Evolutionary conservation across 2,329 filamentous ascomycete species (phyloP), one percentile per base, ranked within the genome.

Genomic region (Epichloe hybrida): DNA sequence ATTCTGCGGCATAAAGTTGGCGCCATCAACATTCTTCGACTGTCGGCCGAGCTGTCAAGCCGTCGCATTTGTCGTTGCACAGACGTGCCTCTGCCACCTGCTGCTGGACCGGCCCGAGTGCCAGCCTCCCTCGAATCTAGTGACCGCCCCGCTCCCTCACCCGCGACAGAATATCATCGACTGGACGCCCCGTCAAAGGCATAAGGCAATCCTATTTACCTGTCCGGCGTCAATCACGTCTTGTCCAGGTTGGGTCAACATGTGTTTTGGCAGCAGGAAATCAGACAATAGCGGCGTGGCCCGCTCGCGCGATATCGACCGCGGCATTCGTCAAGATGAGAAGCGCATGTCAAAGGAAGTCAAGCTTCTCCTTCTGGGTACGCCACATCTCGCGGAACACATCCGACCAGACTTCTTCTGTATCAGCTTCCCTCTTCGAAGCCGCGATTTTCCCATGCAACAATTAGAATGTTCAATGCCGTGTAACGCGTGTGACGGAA

Each of bases 341-440:
- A 95, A 93, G 77, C 78, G 77, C 58, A 76, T 93, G 75, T 73
- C 84, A 51, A 85, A 84, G 64, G 90, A 95, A 64, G 88, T 97
- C 62, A 98, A 97, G 76, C 82, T 98, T 56, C 73, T 98, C 59
- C 75, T 98, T 58, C 77, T 98, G 56, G 91, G 91, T 96, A 61
- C 51, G 63, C 59, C 15, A n/a, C 31, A 47, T 23, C 15, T 27
- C 21, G 11, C 11, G 15, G 11, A 40, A 17, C 8, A 38, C 34
- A n/a, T 36, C 27, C 27, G 23, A 31, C 41, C 21, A 17, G n/a
- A 6, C 37, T 15, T 46, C 12, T n/a, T 11, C 17, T 31, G 15
- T 15, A 17, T 35, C 37, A 5, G 13, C 23, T 40, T 34, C 21
- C 31, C 8, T 20, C 13, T 1, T 48, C 15, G 37, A 34, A 17